Conservation (phyloP, 257 asterid genomes). For the Echium plantagineum region DNA sequence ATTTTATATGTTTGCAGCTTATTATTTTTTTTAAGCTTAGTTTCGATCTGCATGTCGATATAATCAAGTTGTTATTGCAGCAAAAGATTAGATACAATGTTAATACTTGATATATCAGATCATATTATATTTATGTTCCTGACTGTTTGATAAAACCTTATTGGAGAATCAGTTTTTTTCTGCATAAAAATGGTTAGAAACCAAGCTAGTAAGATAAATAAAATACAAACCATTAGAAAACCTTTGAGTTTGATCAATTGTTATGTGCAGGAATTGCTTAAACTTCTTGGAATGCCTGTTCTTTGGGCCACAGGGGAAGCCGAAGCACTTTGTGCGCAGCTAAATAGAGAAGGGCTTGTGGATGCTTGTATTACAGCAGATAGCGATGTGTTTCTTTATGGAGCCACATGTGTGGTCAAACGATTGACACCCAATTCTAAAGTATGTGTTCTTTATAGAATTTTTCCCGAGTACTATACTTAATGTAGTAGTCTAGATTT, state of each 20-base stretch:
- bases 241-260: constrained; percentile 1
- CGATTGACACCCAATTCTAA: constrained; percentile 58
- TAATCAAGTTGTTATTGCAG: not conserved
- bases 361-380: constrained; percentile 96
- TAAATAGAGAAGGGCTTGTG: constrained; percentile 69
- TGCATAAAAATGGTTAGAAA: not conserved
- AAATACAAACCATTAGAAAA: not conserved
- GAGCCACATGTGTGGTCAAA: constrained; percentile 77
- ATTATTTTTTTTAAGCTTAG: too few species aligned
- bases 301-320: constrained; percentile 84
- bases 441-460: constrained; percentile 26
- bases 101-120: too few species aligned
- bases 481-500: too few species aligned
- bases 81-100: not conserved
- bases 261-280: constrained; percentile 59
- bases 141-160: not conserved
- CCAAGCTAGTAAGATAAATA: not conserved
- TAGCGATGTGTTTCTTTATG: constrained; percentile 83
- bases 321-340: constrained; percentile 89
- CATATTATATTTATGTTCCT: not conserved
- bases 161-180: not conserved
- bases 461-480: constrained; percentile 5
- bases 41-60: not conserved
- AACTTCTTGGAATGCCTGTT: constrained; percentile 89
- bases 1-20: not conserved